Conservation (phyloP, 768 basidiomycete species). For the Inosperma sp. region DNA sequence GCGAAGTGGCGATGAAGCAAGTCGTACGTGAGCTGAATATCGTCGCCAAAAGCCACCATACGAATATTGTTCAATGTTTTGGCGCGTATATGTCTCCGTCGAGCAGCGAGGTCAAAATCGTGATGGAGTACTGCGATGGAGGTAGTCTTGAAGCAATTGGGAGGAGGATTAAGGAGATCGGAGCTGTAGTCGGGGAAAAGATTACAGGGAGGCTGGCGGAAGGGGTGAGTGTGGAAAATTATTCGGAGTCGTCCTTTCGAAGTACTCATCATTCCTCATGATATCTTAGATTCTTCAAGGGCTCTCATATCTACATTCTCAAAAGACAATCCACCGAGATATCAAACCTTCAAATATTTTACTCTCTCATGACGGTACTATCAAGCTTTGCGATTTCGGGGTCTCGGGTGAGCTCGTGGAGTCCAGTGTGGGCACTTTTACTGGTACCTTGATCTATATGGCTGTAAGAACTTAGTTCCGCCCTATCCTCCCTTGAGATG, state of each 20-base stretch:
- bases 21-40: conserved; percentile 89
- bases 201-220: conserved; percentile 92
- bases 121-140: conserved; percentile 89
- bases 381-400: conserved; percentile 96
- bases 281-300: conserved; percentile 71
- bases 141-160: conserved; percentile 87
- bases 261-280: conserved; percentile 7
- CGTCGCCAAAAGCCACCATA: conserved; percentile 73
- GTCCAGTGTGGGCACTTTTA: conserved; percentile 89
- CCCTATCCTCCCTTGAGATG: conserved; percentile 2
- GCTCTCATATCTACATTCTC: conserved; percentile 53
- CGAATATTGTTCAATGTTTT: conserved; percentile 87
- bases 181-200: conserved; percentile 78
- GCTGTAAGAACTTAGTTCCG: conserved; percentile 58
- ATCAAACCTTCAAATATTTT: conserved; percentile 43
- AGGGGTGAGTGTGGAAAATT: conserved; percentile 81
- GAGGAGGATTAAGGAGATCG: conserved; percentile 70
- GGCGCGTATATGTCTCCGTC: conserved; percentile 87
- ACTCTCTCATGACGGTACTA: conserved; percentile 44
- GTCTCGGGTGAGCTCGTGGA: conserved; percentile 93
- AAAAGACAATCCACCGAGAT: conserved; percentile 34
- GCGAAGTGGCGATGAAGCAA: conserved; percentile 39
- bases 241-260: conserved; percentile 2
- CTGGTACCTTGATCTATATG: conserved; percentile 97
- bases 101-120: conserved; percentile 87